Percentiles rank a stretch among this genome's conserved stretches.
phyloP scores from a whole-genome alignment of 495 filamentous ascomycete species.

The Chlorociboria aeruginascens region DNA sequence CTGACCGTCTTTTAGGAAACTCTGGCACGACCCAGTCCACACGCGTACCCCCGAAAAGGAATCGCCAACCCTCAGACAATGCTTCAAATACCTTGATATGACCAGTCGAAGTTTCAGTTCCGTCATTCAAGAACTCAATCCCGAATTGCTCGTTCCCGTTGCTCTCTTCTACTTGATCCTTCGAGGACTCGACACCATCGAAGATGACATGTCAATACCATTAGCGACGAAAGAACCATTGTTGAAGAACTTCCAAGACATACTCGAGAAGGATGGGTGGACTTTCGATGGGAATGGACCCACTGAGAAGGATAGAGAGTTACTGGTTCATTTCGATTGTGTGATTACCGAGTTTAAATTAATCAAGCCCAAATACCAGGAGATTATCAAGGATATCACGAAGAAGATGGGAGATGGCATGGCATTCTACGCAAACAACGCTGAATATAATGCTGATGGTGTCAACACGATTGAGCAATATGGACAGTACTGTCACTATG shows the following conservation, averaged over 20 bases:
- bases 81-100: slow-evolving; percentile 75
- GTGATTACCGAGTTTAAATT: slow-evolving; percentile 82
- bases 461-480: slow-evolving; percentile 81
- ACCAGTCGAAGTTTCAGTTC: slow-evolving; percentile 89
- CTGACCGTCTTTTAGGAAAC: slow-evolving; percentile 50
- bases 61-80: slow-evolving; percentile 55
- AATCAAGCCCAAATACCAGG: slow-evolving; percentile 72
- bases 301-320: slow-evolving; percentile 85
- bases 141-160: slow-evolving; percentile 81
- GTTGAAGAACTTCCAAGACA: slow-evolving; percentile 65
- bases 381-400: slow-evolving; percentile 88
- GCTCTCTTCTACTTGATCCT: slow-evolving; percentile 89
- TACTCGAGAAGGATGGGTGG: slow-evolving; percentile 78
- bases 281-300: slow-evolving; percentile 75
- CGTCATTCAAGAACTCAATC: slow-evolving; percentile 91
- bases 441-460: slow-evolving; percentile 62
- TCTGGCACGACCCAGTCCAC: slow-evolving; percentile 92
- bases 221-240: slow-evolving; percentile 74
- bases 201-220: slow-evolving; percentile 93
- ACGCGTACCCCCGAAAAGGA: slow-evolving; percentile 68
- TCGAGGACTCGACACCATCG: slow-evolving; percentile 87
- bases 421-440: slow-evolving; percentile 85
- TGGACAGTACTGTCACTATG: slow-evolving; percentile 93
- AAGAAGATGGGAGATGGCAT: slow-evolving; percentile 96
- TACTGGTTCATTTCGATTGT: slow-evolving; percentile 83